Evolutionary conservation across 371 early-diverging fungal genomes (phyloP).

Genomic region (Rhizomucor pusillus): DNA sequence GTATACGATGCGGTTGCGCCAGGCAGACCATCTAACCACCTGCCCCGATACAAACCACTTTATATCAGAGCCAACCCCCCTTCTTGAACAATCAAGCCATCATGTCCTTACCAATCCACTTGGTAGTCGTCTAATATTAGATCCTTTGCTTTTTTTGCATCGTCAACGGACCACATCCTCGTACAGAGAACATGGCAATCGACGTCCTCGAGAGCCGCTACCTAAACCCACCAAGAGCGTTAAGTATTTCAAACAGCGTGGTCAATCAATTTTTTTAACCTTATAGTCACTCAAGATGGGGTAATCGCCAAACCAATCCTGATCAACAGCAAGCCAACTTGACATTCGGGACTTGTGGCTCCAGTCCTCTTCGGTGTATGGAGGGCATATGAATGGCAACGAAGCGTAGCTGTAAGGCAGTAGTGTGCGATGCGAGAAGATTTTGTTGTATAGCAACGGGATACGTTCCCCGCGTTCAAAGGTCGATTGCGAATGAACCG

Average conservation of each 20-base stretch:
- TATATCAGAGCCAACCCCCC: neutral
- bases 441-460: slow-evolving; percentile 38
- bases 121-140: slow-evolving; percentile 40
- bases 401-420: slow-evolving; percentile 30
- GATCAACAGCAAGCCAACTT: slow-evolving; percentile 30
- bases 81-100: neutral
- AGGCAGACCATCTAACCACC: slow-evolving; percentile 44
- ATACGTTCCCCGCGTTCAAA: slow-evolving; percentile 32
- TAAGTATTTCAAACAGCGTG: neutral
- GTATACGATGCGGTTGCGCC: slow-evolving; percentile 50
- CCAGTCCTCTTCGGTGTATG: slow-evolving; percentile 21
- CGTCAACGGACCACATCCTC: slow-evolving; percentile 28
- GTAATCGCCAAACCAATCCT: slow-evolving; percentile 40
- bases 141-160: slow-evolving; percentile 31
- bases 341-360: slow-evolving; percentile 8
- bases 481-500: neutral
- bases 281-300: slow-evolving; percentile 37
- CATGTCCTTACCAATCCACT: slow-evolving; percentile 36
- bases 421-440: slow-evolving; percentile 39
- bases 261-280: slow-evolving; percentile 15
- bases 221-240: slow-evolving; percentile 14
- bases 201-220: slow-evolving; percentile 27
- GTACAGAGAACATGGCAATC: slow-evolving; percentile 43
- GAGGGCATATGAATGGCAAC: slow-evolving; percentile 36
- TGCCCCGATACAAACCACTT: neutral